phyloP scores from a whole-genome alignment of 1,284 basidiomycete species.

The Ustilago lituana region DNA sequence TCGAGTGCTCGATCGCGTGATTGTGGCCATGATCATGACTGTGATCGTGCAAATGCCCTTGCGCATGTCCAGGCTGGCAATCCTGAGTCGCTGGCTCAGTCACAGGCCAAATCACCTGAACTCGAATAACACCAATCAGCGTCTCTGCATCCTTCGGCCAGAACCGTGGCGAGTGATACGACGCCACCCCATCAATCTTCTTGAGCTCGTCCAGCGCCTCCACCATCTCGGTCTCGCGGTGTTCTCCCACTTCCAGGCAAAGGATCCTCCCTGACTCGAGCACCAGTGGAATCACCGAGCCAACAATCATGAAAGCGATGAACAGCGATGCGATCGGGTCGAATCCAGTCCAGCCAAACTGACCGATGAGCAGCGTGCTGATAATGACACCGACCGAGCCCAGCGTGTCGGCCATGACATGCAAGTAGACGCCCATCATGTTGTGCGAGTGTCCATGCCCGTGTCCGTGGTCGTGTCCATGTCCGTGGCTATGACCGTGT shows the following conservation, averaged over 20 bases:
- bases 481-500: conserved; percentile 69
- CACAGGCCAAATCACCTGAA: conserved; percentile 69
- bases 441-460: conserved; percentile 85
- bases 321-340: conserved; percentile 98
- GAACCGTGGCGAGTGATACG: conserved; percentile 84
- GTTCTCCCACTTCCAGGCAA: conserved; percentile 81
- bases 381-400: conserved; percentile 98
- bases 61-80: too few species aligned
- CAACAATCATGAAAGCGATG: conserved; percentile 93
- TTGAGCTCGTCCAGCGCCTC: conserved; percentile 80
- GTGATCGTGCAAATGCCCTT: background rate
- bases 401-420: conserved; percentile 70
- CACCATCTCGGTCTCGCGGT: conserved; percentile 75
- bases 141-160: conserved; percentile 93
- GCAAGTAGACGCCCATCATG: conserved; percentile 97
- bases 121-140: conserved; percentile 81
- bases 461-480: conserved; percentile 67
- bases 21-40: conserved; percentile 13
- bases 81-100: conserved; percentile 66
- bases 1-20: conserved; percentile 60
- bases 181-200: conserved; percentile 76
- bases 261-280: conserved; percentile 90
- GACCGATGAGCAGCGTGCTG: conserved; percentile 92
- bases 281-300: conserved; percentile 92
- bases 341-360: conserved; percentile 99